Percentiles rank a stretch among this genome's conserved stretches.
Conservation (phyloP, 768 basidiomycete species). For the Trametes punicea region DNA sequence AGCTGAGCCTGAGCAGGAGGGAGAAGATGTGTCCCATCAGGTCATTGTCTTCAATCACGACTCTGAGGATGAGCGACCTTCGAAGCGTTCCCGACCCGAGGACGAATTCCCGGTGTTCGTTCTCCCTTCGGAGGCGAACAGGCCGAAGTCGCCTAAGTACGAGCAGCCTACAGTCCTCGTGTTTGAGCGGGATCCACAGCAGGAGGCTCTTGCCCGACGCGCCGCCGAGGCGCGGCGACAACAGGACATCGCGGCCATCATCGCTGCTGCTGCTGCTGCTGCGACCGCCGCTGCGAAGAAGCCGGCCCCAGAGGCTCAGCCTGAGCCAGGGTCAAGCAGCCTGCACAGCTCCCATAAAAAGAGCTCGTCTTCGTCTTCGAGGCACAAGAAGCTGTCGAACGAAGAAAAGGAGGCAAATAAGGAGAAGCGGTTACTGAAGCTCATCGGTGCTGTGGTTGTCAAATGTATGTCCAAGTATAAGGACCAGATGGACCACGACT, state of each 20-base stretch:
- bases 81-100: slow-evolving; percentile 19
- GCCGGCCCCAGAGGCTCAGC: not conserved
- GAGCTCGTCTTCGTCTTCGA: slow-evolving; percentile 20
- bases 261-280: slow-evolving; percentile 34
- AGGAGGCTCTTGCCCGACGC: slow-evolving; percentile 12
- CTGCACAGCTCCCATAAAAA: slow-evolving; percentile 17
- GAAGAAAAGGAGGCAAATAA: slow-evolving; percentile 65
- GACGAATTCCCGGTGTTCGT: slow-evolving; percentile 19
- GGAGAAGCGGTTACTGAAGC: slow-evolving; percentile 79
- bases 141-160: not conserved
- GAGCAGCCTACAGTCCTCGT: not conserved
- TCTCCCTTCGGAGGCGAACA: not conserved
- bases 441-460: slow-evolving; percentile 89
- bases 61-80: slow-evolving; percentile 14
- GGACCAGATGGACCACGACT: slow-evolving; percentile 67
- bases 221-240: slow-evolving; percentile 16
- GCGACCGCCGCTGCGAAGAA: slow-evolving; percentile 30
- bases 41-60: slow-evolving; percentile 6
- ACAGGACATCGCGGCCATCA: slow-evolving; percentile 37
- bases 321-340: not conserved
- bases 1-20: slow-evolving; percentile 24
- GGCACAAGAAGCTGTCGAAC: slow-evolving; percentile 41
- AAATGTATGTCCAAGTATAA: slow-evolving; percentile 90
- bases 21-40: slow-evolving; percentile 13
- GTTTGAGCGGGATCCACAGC: not conserved